Conservation (phyloP, 192 early-diverging fungal species). For the Backusella parvicylindrica region DNA sequence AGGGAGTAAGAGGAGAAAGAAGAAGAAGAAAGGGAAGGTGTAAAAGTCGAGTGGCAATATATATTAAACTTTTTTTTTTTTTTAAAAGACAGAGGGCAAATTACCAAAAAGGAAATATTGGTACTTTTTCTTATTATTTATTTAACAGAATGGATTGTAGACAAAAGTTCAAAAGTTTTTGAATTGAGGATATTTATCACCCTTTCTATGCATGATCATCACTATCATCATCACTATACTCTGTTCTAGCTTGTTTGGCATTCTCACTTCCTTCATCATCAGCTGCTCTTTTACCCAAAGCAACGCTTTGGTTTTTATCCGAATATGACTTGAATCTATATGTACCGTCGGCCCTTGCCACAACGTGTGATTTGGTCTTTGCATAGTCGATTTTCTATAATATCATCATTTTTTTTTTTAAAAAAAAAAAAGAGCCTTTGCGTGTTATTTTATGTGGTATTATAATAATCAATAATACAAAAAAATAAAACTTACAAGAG, state of each 20-base stretch:
- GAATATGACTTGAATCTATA: constrained; percentile 21
- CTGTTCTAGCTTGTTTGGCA: constrained; percentile 11
- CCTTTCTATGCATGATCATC: constrained; percentile 18
- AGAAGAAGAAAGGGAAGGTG: not conserved
- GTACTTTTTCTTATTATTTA: not conserved
- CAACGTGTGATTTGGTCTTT: constrained; percentile 70
- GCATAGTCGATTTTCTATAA: constrained; percentile 76
- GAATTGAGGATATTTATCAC: not conserved
- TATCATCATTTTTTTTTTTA: too few relatives aligned
- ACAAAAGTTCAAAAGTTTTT: not conserved
- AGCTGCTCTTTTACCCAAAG: constrained; percentile 16
- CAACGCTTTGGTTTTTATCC: constrained; percentile 11
- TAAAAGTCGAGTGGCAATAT: too few relatives aligned
- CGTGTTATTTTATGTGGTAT: too few relatives aligned
- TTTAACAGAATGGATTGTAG: not conserved
- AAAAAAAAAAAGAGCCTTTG: constrained; percentile 8
- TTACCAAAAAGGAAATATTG: not conserved
- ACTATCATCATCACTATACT: constrained; percentile 14
- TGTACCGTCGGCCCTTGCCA: constrained; percentile 68
- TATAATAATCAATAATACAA: too few relatives aligned
- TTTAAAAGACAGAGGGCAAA: not conserved
- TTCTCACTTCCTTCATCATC: constrained; percentile 11
- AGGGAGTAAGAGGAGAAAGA: not conserved
- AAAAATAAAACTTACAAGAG: constrained; percentile 65
- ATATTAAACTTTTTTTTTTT: not conserved